These are phyloP conservation scores for Allomyces javanicus DNA, from an alignment of 192 early-diverging fungal species.

Conservation along the genomic window DNA sequence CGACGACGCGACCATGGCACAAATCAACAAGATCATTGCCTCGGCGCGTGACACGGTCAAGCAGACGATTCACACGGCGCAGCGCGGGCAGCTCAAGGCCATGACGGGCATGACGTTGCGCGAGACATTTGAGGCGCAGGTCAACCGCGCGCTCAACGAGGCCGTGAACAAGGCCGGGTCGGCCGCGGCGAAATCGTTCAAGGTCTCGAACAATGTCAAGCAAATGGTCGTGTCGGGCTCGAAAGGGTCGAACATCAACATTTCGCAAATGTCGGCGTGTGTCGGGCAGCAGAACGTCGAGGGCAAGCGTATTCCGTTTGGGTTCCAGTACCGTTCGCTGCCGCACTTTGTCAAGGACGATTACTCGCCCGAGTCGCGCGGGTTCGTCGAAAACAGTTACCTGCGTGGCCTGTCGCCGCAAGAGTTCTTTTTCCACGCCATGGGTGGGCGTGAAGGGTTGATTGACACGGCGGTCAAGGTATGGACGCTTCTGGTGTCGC, in stretches of 20 bases:
- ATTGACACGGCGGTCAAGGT: slow-evolving; percentile 10
- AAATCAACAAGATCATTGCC: slow-evolving; percentile 54
- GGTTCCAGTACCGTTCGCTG: slow-evolving; percentile 81
- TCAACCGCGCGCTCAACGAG: slow-evolving; percentile 69
- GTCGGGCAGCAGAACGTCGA: slow-evolving; percentile 99
- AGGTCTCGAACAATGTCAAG: slow-evolving; percentile 84
- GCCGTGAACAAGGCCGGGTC: slow-evolving; percentile 87
- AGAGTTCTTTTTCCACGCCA: slow-evolving; percentile 99
- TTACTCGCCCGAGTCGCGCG: slow-evolving; percentile 73
- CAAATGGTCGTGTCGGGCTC: slow-evolving; percentile 94
- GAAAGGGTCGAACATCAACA: slow-evolving; percentile 89
- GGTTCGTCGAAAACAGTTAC: slow-evolving; percentile 80
- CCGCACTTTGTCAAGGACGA: slow-evolving; percentile 98
- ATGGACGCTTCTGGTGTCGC: too few relatives aligned
- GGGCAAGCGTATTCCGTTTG: slow-evolving; percentile 93
- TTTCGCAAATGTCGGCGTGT: slow-evolving; percentile 94
- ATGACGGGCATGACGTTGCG: slow-evolving; percentile 82
- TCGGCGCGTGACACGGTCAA: slow-evolving; percentile 58
- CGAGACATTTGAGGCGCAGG: slow-evolving; percentile 73
- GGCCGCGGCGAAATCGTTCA: slow-evolving; percentile 54
- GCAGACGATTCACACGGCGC: slow-evolving; percentile 59
- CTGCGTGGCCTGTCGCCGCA: slow-evolving; percentile 82
- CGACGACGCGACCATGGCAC: slow-evolving; percentile 55
- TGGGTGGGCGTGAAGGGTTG: slow-evolving; percentile 95
- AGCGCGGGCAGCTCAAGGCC: slow-evolving; percentile 59